Base-by-base conservation (phyloP, 495 filamentous ascomycete species). In the Penicillium mononematosum region DNA sequence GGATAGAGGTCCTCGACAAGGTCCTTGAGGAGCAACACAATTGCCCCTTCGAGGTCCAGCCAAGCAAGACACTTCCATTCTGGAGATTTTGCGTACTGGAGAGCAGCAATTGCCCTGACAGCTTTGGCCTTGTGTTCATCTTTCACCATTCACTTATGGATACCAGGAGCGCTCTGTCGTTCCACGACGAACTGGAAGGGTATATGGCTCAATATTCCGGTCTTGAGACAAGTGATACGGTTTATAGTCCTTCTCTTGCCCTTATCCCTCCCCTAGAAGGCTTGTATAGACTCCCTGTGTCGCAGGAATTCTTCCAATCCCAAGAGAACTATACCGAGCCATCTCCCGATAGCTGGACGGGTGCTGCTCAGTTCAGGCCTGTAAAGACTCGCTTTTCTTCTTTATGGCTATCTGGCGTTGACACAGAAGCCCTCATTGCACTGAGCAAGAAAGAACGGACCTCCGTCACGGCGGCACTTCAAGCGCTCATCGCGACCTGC, bases 11-110 rank as follows among this genome's bases (percentile, higher is more conserved):
- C 16, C 25, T 48, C 9, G 27, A 48, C 45, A 34, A 32, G 2
- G 24, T 27, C 22, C 45, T 34, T 17, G 14, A 48, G 24, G 45
- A 32, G n/a, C 45, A 48, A 48, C 45, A 41, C 16, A 53, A 53
- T 46, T 25, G 19, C 29, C 56, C 41, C 17, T 58, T 58, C 41
- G 17, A 32, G n/a, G 10, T 36, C 29, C 24, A 47, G 10, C 6
- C 27, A 1, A 19, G 20, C 3, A 20, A 2, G 24, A 3, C 16
- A 0, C 49, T 34, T 45, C 56, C 56, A 12, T 58, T 58, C 49
- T 58, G 56, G 56, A 58, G 56, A 36, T 22, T 58, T 6, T 43
- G 42, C 22, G 49, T 58, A 20, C 19, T 58, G 39, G 56, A 58
- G 32, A 31, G 22, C 22, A 46, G n/a, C 22, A 14, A 41, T 31